A percentile compares a stretch with the other conserved stretches of the same genome.
Evolutionary conservation across 2,329 filamentous ascomycete genomes (phyloP).

Genomic region (Penicillium nordicum): DNA sequence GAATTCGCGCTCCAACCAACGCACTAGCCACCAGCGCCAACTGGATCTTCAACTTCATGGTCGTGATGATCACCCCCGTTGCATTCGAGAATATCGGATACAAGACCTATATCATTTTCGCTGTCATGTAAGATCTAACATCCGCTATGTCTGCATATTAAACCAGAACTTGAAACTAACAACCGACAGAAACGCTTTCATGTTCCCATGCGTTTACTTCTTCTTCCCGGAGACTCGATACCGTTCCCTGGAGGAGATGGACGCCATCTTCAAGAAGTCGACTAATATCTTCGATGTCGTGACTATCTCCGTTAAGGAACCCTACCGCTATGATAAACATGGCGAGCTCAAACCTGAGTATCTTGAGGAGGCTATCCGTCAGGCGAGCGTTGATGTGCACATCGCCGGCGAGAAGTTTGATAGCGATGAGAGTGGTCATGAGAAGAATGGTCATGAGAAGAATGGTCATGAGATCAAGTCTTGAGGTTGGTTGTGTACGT

Average conservation of each 20-base stretch:
- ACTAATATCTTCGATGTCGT: constrained; percentile 49
- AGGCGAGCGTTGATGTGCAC: constrained; percentile 15
- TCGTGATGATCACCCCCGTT: constrained; percentile 63
- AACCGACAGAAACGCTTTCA: constrained; percentile 45
- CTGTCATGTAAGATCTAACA: constrained; percentile 42
- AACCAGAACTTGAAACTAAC: constrained; percentile 2
- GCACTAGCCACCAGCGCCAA: constrained; percentile 57
- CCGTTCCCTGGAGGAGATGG: constrained; percentile 64
- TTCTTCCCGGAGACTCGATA: constrained; percentile 59
- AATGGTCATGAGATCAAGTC: constrained; percentile 16
- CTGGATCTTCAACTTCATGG: constrained; percentile 60
- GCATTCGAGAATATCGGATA: constrained; percentile 55
- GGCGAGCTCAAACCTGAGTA: constrained; percentile 51
- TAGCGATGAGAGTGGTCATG: constrained; percentile 25
- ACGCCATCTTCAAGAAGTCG: constrained; percentile 60
- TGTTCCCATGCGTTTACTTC: constrained; percentile 55
- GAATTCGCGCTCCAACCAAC: constrained; percentile 59
- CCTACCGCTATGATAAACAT: constrained; percentile 56
- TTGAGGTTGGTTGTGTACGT: not conserved
- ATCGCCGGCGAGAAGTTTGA: constrained; percentile 18
- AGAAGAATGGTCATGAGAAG: constrained; percentile 20
- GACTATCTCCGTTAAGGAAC: constrained; percentile 49
- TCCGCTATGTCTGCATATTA: not conserved
- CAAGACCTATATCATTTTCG: constrained; percentile 48
- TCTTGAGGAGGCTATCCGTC: constrained; percentile 40